Evolutionary conservation across 202 grass and related monocot genomes (phyloP).

Genomic region (Carex arenaria): DNA sequence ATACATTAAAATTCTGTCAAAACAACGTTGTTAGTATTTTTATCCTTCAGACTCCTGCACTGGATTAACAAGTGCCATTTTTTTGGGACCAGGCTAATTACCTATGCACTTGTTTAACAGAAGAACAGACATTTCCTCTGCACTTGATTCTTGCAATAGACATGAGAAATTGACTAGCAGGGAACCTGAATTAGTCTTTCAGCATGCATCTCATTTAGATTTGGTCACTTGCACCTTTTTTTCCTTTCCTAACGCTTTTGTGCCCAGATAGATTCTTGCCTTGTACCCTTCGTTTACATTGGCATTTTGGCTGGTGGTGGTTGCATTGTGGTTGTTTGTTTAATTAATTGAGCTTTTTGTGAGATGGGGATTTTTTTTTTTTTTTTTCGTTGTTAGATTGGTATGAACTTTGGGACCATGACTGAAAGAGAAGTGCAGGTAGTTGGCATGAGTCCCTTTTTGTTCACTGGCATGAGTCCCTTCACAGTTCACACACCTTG

Average conservation of each 20-base stretch:
- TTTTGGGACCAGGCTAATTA: neutral
- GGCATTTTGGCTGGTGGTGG: neutral
- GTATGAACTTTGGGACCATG: neutral
- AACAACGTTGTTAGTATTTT: no score
- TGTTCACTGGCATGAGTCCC: neutral
- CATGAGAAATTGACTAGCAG: constrained; percentile 10
- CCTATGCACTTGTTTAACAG: neutral
- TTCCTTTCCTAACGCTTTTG: neutral
- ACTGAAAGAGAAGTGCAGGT: constrained; percentile 1
- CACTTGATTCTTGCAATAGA: neutral
- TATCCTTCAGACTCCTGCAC: no score
- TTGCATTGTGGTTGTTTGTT: constrained; percentile 7
- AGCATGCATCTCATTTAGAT: neutral
- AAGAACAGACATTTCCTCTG: neutral
- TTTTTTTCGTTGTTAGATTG: neutral
- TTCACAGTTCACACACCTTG: neutral
- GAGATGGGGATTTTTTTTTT: neutral
- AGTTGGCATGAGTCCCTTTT: neutral
- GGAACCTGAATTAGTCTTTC: neutral
- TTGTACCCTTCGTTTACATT: constrained; percentile 5
- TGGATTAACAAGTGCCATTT: neutral
- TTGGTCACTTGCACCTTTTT: neutral
- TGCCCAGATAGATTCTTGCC: constrained; percentile 7
- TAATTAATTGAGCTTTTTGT: neutral
- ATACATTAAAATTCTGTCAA: no score